Evolutionary conservation across 352 stramenopile species (phyloP), one percentile per base, ranked within the genome.

Genomic region (Thraustochytrium striatum): DNA sequence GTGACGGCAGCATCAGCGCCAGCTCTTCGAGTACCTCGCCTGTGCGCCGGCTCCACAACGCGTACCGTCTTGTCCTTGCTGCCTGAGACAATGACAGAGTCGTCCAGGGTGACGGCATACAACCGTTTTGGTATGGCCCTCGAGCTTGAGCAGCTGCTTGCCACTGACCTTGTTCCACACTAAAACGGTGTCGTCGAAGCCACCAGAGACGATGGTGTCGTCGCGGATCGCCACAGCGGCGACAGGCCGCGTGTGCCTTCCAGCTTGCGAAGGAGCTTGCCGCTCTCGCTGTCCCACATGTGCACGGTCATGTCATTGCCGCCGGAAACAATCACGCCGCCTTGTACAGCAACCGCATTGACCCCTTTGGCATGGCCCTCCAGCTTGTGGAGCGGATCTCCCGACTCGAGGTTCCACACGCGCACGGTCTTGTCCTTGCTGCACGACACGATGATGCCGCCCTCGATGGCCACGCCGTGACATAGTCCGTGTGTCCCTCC

Each of bases 61-160:
- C n/a, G n/a, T n/a, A n/a, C n/a, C n/a, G n/a, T n/a, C n/a, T n/a
- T n/a, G n/a, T n/a, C n/a, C n/a, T n/a, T n/a, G n/a, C n/a, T n/a
- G n/a, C n/a, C n/a, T n/a, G n/a, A n/a, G n/a, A n/a, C n/a, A n/a
- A n/a, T n/a, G n/a, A n/a, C n/a, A n/a, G n/a, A n/a, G n/a, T n/a
- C n/a, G n/a, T n/a, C n/a, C n/a, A n/a, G n/a, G n/a, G n/a, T n/a
- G n/a, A n/a, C n/a, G n/a, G n/a, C n/a, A n/a, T n/a, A n/a, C n/a
- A n/a, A n/a, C n/a, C n/a, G n/a, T n/a, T n/a, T n/a, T n/a, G 32
- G 55, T 38, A n/a, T 62, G 55, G 9, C 55, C 55, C 55, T 62
- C 55, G 25, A 62, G 55, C 9, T 13, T 9, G n/a, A 25, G 55
- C 9, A 62, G 55, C 55, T 38, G 9, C 55, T 30, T 9, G 55